Evolutionary conservation across 2,329 filamentous ascomycete genomes (phyloP).

Genomic region (Penicillium expansum): DNA sequence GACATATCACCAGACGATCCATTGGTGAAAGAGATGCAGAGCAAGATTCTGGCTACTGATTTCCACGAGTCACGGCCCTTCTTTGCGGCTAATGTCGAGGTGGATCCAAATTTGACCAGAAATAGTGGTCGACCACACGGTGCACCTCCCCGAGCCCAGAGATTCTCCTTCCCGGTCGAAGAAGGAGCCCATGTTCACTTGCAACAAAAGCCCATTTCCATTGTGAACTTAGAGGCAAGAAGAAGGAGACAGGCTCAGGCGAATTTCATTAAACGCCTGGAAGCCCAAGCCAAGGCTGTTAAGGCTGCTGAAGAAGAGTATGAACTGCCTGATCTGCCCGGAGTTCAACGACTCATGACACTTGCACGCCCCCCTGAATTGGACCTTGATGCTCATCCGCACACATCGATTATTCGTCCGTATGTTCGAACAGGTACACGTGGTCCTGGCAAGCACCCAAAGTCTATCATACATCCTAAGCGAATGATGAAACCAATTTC

Average conservation of each 20-base stretch:
- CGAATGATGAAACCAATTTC: constrained; percentile 27
- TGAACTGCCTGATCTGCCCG: neutral
- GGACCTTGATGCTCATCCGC: constrained; percentile 14
- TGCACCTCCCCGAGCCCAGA: constrained; percentile 12
- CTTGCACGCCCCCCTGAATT: constrained; percentile 22
- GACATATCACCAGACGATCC: constrained; percentile 46
- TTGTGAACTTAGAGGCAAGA: constrained; percentile 30
- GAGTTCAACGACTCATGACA: constrained; percentile 29
- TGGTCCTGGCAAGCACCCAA: neutral
- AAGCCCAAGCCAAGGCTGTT: constrained; percentile 10
- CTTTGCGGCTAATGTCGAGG: constrained; percentile 44
- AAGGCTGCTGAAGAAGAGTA: neutral
- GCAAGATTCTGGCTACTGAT: constrained; percentile 49
- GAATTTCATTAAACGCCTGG: constrained; percentile 24
- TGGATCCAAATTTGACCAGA: constrained; percentile 37
- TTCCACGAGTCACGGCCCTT: constrained; percentile 38
- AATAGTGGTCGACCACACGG: constrained; percentile 14
- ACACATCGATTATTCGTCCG: constrained; percentile 31
- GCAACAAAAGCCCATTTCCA: constrained; percentile 36
- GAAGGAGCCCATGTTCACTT: constrained; percentile 36
- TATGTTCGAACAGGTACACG: neutral
- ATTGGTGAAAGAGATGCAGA: constrained; percentile 49
- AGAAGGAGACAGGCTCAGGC: constrained; percentile 27
- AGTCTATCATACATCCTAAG: constrained; percentile 8
- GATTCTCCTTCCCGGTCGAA: constrained; percentile 30